A percentile compares a stretch with the other conserved stretches of the same genome.
These are phyloP conservation scores for Epithemia pelagica DNA, from an alignment of 108 stramenopile genomes.

Conservation along the genomic window DNA sequence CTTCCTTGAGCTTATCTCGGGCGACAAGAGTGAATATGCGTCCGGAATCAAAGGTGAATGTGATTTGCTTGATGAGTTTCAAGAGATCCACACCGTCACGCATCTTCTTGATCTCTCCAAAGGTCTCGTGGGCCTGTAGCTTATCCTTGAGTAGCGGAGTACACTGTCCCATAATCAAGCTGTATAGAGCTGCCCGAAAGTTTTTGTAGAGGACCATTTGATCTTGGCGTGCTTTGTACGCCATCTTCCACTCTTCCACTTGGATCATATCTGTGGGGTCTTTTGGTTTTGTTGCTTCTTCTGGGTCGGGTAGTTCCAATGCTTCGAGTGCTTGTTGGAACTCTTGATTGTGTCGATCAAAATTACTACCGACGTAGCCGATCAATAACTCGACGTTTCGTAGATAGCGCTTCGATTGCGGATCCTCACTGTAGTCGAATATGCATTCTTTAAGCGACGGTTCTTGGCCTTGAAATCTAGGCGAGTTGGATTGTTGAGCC, in stretches of 20 bases:
- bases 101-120: neutral
- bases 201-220: neutral
- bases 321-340: neutral
- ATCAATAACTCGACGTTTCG: neutral
- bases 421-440: neutral
- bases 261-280: neutral
- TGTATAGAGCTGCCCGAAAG: neutral
- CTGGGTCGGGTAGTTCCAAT: neutral
- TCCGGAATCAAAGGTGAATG: conserved; percentile 8
- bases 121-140: neutral
- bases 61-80: conserved; percentile 3
- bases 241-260: neutral
- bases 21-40: conserved; percentile 4
- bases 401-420: neutral
- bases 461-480: no score
- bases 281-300: neutral
- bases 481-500: no score
- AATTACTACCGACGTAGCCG: neutral
- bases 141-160: conserved; percentile 8
- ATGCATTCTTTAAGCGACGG: no score
- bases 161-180: conserved; percentile 21
- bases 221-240: neutral
- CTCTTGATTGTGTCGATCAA: neutral
- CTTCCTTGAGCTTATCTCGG: conserved; percentile 13
- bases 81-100: conserved; percentile 16